Evolutionary conservation across 176 grass and related monocot species (phyloP).

Genomic region (Lolium perenne): DNA sequence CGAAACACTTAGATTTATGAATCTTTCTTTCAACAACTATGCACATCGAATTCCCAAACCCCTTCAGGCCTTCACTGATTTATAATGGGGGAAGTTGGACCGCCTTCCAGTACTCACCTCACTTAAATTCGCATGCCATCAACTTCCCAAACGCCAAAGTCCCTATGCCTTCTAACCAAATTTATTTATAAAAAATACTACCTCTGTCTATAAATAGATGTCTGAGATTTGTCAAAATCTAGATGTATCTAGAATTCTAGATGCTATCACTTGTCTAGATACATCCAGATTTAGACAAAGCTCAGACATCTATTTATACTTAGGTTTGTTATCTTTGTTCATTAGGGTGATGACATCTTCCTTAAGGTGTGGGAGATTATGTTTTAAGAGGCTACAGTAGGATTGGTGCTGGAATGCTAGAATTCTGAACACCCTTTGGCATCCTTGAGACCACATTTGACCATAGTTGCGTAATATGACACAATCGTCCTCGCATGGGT

Average conservation of each 20-base stretch:
- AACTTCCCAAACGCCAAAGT: background rate
- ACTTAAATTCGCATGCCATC: background rate
- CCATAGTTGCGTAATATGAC: constrained; percentile 4
- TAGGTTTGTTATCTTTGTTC: no score
- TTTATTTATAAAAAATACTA: background rate
- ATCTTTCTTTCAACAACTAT: background rate
- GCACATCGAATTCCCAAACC: background rate
- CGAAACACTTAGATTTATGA: background rate
- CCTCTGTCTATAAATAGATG: no score
- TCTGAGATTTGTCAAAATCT: no score
- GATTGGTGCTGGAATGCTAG: background rate
- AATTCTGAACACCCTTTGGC: background rate
- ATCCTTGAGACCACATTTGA: background rate
- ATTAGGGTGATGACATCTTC: background rate
- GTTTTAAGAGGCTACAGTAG: background rate
- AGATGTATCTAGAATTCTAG: no score
- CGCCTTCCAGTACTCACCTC: background rate
- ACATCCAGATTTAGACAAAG: no score
- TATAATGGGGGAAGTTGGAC: background rate
- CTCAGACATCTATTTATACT: no score
- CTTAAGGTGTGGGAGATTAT: background rate
- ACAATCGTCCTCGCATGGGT: background rate
- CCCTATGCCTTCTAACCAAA: background rate
- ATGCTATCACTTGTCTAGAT: no score
- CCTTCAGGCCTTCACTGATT: background rate